A percentile compares a stretch with the other conserved stretches of the same genome.
Evolutionary conservation across 1,284 basidiomycete genomes (phyloP).

Genomic region (Cutaneotrichosporon sp.): DNA sequence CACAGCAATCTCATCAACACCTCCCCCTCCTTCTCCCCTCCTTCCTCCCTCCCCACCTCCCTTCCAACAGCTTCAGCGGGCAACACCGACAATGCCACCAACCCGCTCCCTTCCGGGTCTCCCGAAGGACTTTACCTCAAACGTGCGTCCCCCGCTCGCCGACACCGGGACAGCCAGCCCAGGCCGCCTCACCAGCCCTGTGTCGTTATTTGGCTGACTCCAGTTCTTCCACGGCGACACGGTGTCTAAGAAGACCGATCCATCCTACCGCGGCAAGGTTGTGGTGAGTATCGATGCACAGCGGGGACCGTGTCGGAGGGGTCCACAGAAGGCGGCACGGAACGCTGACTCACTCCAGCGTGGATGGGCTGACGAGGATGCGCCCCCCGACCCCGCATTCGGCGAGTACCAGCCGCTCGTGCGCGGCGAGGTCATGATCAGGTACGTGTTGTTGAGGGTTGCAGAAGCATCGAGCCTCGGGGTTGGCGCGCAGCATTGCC

Average conservation of each 20-base stretch:
- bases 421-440: constrained; percentile 66
- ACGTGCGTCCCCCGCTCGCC: no score
- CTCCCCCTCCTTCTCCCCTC: neutral
- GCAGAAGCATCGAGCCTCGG: neutral
- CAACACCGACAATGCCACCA: constrained; percentile 18
- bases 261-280: constrained; percentile 35
- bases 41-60: neutral
- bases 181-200: no score
- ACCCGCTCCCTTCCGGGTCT: constrained; percentile 42
- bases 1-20: neutral
- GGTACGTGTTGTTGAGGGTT: neutral
- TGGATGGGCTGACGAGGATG: constrained; percentile 48
- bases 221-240: constrained; percentile 42
- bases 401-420: constrained; percentile 72
- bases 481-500: no score
- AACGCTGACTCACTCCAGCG: constrained; percentile 35
- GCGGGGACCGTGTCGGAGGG: no score
- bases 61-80: neutral
- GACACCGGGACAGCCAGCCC: no score
- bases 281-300: constrained; percentile 41
- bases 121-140: constrained; percentile 41
- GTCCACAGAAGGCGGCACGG: no score
- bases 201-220: neutral
- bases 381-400: constrained; percentile 46
- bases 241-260: constrained; percentile 30